Base-by-base conservation (phyloP, 2,329 filamentous ascomycete species). In the Aureobasidium zeae region DNA sequence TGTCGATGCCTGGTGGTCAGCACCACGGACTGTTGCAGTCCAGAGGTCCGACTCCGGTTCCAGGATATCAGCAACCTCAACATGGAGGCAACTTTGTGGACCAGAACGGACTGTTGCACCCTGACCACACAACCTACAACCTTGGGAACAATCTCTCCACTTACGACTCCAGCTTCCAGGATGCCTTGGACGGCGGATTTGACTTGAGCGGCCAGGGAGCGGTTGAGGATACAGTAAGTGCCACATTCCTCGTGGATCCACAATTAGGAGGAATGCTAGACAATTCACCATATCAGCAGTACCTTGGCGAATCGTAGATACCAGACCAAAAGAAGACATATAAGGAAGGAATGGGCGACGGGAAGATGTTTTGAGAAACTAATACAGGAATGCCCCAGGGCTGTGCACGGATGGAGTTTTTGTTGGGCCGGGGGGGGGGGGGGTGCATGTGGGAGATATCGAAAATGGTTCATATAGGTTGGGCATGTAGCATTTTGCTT, bases 1-100 rank as follows among this genome's bases (percentile, higher is more conserved):
- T 66, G 15, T 61, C 63, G 6, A 48, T 66, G 13, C 63, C 63
- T 4, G 63, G 63, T 29, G 63, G 63, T 24, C 59, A 65, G 12
- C 58, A 58, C 29, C 63, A 68, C 32, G 39, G 62, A 36, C 54
- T 64, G 49, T 54, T 61, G 34, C 57, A 37, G 21, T 53, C 57
- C 20, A 52, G 59, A 11, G 29, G 47, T 4, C 49, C 50, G 5
- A 60, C 59, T 9, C 53, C 57, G 8, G 53, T 59, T 43, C 57
- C 51, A 10, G 60, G 60, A 29, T 46, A 44, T 11, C 44, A 49
- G 15, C 44, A 46, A 28, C 43, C 31, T 17, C 47, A 46, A 20
- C 22, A 44, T 21, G 21, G 39, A 16, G 36, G 36, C 16, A 41
- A 46, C 30, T 42, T 35, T 16, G 31, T 42, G 21, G 45, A 35